A percentile compares a stretch with the other conserved stretches of the same genome.
Evolutionary conservation across 805 yeast genomes (phyloP).

Genomic region (Candida bentonensis): DNA sequence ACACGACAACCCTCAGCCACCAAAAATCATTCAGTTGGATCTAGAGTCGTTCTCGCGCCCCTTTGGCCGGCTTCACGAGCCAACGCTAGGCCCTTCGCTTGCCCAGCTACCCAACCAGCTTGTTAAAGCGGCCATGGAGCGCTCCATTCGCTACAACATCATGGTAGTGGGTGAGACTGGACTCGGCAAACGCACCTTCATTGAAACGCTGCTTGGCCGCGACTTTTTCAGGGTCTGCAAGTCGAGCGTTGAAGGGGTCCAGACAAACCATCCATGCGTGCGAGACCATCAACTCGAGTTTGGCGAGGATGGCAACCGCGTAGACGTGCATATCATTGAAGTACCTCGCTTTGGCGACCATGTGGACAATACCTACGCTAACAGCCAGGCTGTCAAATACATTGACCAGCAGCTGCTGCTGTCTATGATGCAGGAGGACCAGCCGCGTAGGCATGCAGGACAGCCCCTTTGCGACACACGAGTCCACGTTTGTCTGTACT

Average conservation of each 20-base stretch:
- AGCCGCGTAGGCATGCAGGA: constrained; percentile 75
- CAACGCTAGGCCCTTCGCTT: neutral
- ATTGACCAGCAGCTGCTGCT: constrained; percentile 84
- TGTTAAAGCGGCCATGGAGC: constrained; percentile 42
- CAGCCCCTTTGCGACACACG: constrained; percentile 43
- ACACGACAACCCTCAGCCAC: too few species aligned
- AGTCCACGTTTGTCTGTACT: constrained; percentile 82
- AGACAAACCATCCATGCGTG: constrained; percentile 36
- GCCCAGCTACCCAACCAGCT: constrained; percentile 3
- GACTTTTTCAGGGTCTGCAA: constrained; percentile 12
- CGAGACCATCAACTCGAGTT: constrained; percentile 53
- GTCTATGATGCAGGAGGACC: constrained; percentile 86
- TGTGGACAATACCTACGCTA: constrained; percentile 69
- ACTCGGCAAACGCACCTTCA: constrained; percentile 80
- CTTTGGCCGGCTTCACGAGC: neutral
- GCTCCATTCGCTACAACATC: constrained; percentile 47
- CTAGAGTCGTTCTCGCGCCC: too few species aligned
- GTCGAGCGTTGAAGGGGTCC: constrained; percentile 29
- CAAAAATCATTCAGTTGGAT: too few species aligned
- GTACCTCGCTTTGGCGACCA: constrained; percentile 93
- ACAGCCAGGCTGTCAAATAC: constrained; percentile 80
- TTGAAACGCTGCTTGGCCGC: constrained; percentile 74
- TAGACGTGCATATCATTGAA: constrained; percentile 70
- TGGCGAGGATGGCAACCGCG: constrained; percentile 70
- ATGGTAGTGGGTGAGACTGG: constrained; percentile 82